Conservation (phyloP, 305 asterid genomes). For the Solanum hybrid region DNA sequence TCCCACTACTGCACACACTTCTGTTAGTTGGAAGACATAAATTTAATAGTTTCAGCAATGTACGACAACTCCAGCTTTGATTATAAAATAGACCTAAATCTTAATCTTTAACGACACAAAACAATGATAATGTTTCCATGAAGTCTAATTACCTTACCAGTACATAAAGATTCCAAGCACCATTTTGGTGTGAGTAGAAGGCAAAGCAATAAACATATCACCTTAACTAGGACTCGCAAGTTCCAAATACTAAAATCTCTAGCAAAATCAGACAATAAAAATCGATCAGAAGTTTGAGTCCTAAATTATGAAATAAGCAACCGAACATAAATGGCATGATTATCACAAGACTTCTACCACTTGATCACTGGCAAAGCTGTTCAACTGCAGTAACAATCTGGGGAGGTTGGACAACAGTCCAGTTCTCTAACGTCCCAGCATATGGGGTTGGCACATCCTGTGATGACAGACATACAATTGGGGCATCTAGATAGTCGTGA, state of each 20-base stretch:
- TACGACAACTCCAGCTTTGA: neutral
- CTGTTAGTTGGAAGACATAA: neutral
- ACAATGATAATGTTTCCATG: neutral
- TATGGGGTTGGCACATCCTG: slow-evolving; percentile 81
- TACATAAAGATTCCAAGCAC: neutral
- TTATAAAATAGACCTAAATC: neutral
- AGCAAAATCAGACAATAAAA: neutral
- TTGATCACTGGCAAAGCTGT: slow-evolving; percentile 46
- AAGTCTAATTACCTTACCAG: neutral
- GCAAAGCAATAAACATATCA: neutral
- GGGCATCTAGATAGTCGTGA: slow-evolving; percentile 64
- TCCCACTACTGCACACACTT: no score
- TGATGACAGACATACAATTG: slow-evolving; percentile 55
- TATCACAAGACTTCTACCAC: neutral
- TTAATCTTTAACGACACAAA: neutral
- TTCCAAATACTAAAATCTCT: neutral
- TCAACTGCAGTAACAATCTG: slow-evolving; percentile 62
- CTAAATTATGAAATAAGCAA: neutral
- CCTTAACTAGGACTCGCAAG: neutral
- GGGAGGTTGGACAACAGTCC: slow-evolving; percentile 65
- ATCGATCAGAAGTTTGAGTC: neutral
- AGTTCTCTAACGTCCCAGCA: slow-evolving; percentile 54
- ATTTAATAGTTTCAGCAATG: neutral
- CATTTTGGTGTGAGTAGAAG: neutral
- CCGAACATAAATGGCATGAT: neutral